Conservation (phyloP, 306 rosid species). For the Astragalus glycyphyllos region DNA sequence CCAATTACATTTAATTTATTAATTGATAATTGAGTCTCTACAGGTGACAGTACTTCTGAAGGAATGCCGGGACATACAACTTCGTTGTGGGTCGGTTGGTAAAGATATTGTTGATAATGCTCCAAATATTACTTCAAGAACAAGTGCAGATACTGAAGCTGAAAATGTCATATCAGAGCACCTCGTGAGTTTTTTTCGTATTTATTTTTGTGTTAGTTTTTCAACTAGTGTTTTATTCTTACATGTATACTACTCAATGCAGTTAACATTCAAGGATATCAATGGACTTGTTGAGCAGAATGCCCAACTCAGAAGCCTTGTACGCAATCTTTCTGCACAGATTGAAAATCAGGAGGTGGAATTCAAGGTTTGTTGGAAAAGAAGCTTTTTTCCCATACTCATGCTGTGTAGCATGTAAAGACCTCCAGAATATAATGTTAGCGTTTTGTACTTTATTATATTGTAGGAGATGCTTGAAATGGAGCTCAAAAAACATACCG, state of each 20-base stretch:
- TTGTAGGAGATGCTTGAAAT: conserved; percentile 73
- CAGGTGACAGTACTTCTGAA: conserved; percentile 91
- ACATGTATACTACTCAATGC: conserved; percentile 18
- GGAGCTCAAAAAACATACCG: conserved; percentile 76
- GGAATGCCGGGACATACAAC: conserved; percentile 94
- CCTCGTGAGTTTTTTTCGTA: conserved; percentile 62
- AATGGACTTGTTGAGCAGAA: conserved; percentile 95
- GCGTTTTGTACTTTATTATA: conserved; percentile 32
- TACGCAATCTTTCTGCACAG: conserved; percentile 80
- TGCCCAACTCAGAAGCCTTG: conserved; percentile 87
- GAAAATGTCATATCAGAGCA: conserved; percentile 80
- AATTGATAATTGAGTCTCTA: conserved; percentile 19
- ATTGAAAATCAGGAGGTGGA: conserved; percentile 74
- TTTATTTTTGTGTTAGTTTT: conserved; percentile 2
- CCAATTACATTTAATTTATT: conserved; percentile 10
- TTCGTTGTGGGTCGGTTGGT: conserved; percentile 75
- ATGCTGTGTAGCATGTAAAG: neutral
- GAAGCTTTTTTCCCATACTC: neutral
- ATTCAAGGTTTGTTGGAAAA: conserved; percentile 65
- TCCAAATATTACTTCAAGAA: conserved; percentile 42
- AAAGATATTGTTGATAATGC: conserved; percentile 50
- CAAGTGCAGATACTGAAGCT: conserved; percentile 58
- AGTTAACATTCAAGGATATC: conserved; percentile 97
- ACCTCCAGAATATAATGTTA: neutral
- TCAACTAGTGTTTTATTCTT: conserved; percentile 11